Evolutionary conservation across 1,284 basidiomycete genomes (phyloP), one percentile per base, ranked within the genome.

Genomic region (Clitocybe nebularis): DNA sequence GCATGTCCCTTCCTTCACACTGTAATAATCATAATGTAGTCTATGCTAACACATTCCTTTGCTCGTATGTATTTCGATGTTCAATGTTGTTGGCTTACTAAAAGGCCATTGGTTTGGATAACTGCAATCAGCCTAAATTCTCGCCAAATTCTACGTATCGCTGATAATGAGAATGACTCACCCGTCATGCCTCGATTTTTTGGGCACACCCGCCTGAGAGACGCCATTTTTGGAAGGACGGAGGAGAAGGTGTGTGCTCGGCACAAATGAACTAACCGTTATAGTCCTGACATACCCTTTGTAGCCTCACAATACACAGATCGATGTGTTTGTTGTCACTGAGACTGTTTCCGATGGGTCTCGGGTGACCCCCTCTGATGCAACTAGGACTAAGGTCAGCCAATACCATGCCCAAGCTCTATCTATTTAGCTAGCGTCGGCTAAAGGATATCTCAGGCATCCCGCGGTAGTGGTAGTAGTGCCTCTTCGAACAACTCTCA

Each of bases 101-200:
- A 22, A 0, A 22, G 3, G 21, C 36, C 24, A 6, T n/a, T 36
- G n/a, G n/a, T n/a, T n/a, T n/a, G n/a, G n/a, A n/a, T n/a, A n/a
- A n/a, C n/a, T n/a, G n/a, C n/a, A n/a, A n/a, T n/a, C n/a, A 62
- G 61, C 3, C 44, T 63, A 3, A 63, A 63, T 36, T 57, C 61
- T 25, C 59, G 61, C 34, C 58, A 59, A 44, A 55, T 59, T 17
- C 47, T 62, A 19, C 49, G 57, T 14, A 47, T 44, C 8, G 40
- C 41, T 19, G 51, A 51, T 19, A 40, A 43, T 19, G 50, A 53
- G 19, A 47, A 54, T 28, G 46, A 55, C 7, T 49, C 56, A 6
- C 47, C 55, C 2, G 45, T 51, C 24, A 34, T 52, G 30, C 44
- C 51, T 25, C 44, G 40, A 10, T 55, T 52, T 34, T 55, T 52